Conservation (phyloP, 441 rosid genomes). For the Eugenia klotzschiana region DNA sequence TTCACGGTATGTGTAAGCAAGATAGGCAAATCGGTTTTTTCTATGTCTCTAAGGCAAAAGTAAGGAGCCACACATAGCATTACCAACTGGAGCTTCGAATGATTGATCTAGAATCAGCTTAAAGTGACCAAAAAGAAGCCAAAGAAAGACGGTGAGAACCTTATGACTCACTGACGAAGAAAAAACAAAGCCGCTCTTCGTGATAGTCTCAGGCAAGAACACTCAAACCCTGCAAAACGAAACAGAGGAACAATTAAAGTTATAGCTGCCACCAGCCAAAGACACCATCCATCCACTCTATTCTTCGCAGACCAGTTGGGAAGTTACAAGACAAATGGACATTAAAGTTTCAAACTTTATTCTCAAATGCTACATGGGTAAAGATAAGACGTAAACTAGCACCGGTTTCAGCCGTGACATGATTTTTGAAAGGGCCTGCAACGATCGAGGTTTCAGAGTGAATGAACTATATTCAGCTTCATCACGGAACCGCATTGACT, state of each 20-base stretch:
- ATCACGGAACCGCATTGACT: background rate
- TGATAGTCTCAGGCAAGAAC: slow-evolving; percentile 3
- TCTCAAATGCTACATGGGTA: background rate
- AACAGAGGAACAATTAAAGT: slow-evolving; percentile 2
- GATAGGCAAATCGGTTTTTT: background rate
- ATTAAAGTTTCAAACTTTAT: background rate
- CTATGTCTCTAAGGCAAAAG: background rate
- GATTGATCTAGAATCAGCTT: background rate
- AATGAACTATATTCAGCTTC: background rate
- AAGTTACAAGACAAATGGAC: background rate
- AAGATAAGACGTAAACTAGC: background rate
- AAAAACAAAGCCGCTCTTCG: background rate
- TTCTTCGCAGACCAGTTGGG: background rate
- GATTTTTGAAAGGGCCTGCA: background rate
- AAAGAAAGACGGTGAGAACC: background rate
- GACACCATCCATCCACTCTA: background rate
- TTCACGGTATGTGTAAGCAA: background rate
- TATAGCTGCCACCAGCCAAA: background rate
- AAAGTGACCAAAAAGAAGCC: background rate
- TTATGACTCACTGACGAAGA: background rate
- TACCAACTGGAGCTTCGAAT: background rate
- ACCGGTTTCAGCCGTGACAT: background rate
- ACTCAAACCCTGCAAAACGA: slow-evolving; percentile 18
- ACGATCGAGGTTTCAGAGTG: background rate
- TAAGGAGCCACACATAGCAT: background rate